phyloP scores from a whole-genome alignment of 2,329 filamentous ascomycete species.

The Colletotrichum falcatum region DNA sequence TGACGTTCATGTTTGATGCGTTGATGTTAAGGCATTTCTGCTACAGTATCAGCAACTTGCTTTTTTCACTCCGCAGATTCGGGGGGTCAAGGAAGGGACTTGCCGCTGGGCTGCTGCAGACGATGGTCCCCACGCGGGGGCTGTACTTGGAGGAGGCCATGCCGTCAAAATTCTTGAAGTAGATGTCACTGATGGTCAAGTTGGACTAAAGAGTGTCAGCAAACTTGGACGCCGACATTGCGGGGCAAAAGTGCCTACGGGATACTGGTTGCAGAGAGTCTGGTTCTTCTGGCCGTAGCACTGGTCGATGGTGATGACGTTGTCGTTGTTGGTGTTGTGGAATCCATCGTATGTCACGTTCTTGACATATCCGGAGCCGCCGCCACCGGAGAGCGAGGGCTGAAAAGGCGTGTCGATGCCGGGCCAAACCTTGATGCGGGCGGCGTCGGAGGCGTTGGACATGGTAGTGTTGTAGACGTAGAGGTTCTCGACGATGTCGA shows the following conservation, averaged over 20 bases:
- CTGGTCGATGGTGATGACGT: slow-evolving; percentile 48
- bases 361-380: slow-evolving; percentile 67
- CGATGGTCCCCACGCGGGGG: slow-evolving; percentile 37
- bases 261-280: slow-evolving; percentile 40
- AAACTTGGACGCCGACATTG: not conserved
- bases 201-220: slow-evolving; percentile 24
- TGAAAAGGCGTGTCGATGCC: slow-evolving; percentile 59
- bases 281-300: slow-evolving; percentile 41
- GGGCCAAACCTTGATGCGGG: slow-evolving; percentile 81
- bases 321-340: slow-evolving; percentile 69
- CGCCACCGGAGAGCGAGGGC: slow-evolving; percentile 69
- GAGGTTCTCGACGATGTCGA: slow-evolving; percentile 77
- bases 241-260: slow-evolving; percentile 9
- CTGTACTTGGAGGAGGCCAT: slow-evolving; percentile 38
- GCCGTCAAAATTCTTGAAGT: slow-evolving; percentile 41
- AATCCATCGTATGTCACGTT: slow-evolving; percentile 77
- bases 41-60: not conserved
- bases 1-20: slow-evolving; percentile 36
- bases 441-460: slow-evolving; percentile 72
- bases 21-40: slow-evolving; percentile 40
- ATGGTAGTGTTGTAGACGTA: slow-evolving; percentile 72
- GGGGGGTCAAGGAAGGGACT: not conserved
- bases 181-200: slow-evolving; percentile 40
- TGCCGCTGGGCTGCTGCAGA: slow-evolving; percentile 39
- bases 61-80: too few species aligned